Evolutionary conservation across 2,329 filamentous ascomycete genomes (phyloP).

Genomic region (Curvularia sp.): DNA sequence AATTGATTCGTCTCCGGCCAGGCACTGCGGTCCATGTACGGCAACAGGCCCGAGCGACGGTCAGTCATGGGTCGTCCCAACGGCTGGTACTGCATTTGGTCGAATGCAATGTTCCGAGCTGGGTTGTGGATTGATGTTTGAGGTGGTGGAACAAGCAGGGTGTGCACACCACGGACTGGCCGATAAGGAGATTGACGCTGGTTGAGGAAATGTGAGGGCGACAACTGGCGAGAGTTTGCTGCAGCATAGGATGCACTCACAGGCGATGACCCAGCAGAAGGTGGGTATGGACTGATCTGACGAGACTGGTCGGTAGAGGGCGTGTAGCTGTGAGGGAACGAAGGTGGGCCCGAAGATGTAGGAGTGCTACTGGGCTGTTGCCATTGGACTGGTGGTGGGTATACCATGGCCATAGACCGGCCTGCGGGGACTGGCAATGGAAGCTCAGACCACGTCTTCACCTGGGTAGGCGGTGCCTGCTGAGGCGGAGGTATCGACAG

Average conservation of each 20-base stretch:
- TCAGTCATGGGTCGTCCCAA: slow-evolving; percentile 57
- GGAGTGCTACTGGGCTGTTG: slow-evolving; percentile 53
- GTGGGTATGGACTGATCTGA: slow-evolving; percentile 60
- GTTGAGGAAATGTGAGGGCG: slow-evolving; percentile 85
- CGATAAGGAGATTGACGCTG: slow-evolving; percentile 92
- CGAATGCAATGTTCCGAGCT: slow-evolving; percentile 53
- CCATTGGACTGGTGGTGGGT: slow-evolving; percentile 65
- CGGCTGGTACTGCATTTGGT: slow-evolving; percentile 61
- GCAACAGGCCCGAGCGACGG: slow-evolving; percentile 54
- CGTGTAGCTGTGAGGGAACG: slow-evolving; percentile 39
- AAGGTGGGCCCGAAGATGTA: slow-evolving; percentile 39
- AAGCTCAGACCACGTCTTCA: slow-evolving; percentile 55
- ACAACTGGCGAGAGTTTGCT: slow-evolving; percentile 75
- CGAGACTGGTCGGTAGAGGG: slow-evolving; percentile 51
- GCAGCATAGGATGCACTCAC: slow-evolving; percentile 69
- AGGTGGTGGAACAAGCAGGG: slow-evolving; percentile 86
- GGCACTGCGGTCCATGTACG: slow-evolving; percentile 52
- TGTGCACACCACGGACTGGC: slow-evolving; percentile 87
- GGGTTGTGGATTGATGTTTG: slow-evolving; percentile 74
- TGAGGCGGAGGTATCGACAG: slow-evolving; percentile 68
- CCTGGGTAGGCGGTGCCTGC: slow-evolving; percentile 38
- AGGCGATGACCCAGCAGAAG: slow-evolving; percentile 69
- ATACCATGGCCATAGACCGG: slow-evolving; percentile 80
- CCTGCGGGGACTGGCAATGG: slow-evolving; percentile 61
- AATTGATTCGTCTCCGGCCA: slow-evolving; percentile 51